A percentile compares a stretch with the other conserved stretches of the same genome.
These are phyloP conservation scores for Anisodus tanguticus DNA, from an alignment of 257 asterid species.

Conservation along the genomic window DNA sequence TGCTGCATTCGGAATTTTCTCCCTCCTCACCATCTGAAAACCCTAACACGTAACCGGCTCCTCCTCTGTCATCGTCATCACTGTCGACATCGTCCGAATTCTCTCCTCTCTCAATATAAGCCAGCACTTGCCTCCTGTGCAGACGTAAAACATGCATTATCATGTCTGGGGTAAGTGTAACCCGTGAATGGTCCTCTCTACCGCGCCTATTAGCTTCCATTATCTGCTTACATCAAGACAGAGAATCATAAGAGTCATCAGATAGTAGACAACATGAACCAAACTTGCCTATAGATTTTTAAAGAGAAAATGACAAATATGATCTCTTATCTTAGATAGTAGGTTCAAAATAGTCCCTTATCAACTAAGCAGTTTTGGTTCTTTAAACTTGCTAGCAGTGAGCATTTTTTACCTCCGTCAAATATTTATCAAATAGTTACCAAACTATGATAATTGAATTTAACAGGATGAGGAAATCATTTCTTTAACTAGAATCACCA, in stretches of 20 bases:
- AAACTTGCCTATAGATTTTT: neutral
- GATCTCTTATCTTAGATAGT: no score
- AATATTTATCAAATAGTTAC: no score
- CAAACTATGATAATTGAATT: no score
- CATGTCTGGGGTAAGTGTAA: conserved; percentile 68
- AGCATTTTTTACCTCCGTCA: no score
- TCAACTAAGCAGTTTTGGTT: no score
- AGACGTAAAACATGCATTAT: conserved; percentile 76
- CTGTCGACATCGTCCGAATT: conserved; percentile 46
- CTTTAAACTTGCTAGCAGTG: no score
- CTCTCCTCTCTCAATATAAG: conserved; percentile 54
- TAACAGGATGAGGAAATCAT: no score
- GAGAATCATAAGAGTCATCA: neutral
- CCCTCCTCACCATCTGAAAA: conserved; percentile 59
- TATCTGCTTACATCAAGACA: conserved; percentile 44
- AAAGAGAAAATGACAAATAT: no score
- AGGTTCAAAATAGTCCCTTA: no score
- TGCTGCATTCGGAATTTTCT: conserved; percentile 64
- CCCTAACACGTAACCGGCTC: conserved; percentile 47
- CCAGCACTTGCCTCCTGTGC: conserved; percentile 74
- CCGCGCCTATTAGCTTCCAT: conserved; percentile 65
- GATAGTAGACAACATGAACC: neutral
- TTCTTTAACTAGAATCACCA: no score
- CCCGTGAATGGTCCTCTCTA: conserved; percentile 63
- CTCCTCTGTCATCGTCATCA: conserved; percentile 45